Evolutionary conservation across 192 early-diverging fungal genomes (phyloP).

Genomic region (Diversispora epigaea): DNA sequence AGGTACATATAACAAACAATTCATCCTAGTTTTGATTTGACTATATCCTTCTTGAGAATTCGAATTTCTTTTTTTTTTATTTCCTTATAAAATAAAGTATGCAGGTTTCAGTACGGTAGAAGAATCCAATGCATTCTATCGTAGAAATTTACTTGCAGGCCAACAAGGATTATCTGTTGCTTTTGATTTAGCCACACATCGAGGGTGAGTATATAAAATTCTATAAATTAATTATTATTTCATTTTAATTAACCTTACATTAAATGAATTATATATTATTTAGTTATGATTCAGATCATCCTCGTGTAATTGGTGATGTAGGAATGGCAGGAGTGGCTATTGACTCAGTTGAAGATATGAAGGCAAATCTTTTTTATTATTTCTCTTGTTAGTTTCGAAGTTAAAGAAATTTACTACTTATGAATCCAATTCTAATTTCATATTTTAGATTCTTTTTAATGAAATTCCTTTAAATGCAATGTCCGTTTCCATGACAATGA

Average conservation of each 20-base stretch:
- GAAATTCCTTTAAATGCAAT: constrained; percentile 88
- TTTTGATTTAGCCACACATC: constrained; percentile 88
- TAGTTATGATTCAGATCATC: constrained; percentile 87
- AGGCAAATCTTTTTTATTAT: constrained; percentile 35
- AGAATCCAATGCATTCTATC: constrained; percentile 86
- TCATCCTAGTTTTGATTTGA: not conserved
- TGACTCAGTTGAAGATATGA: constrained; percentile 91
- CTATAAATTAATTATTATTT: not conserved
- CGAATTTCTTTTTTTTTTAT: not conserved
- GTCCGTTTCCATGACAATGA: constrained; percentile 95
- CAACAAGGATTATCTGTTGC: constrained; percentile 87
- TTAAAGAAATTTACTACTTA: not conserved
- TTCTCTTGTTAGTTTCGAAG: not conserved
- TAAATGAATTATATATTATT: not conserved
- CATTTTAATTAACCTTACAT: not conserved
- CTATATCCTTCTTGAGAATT: not conserved
- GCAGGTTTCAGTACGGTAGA: constrained; percentile 93
- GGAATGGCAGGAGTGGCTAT: constrained; percentile 95
- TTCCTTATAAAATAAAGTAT: constrained; percentile 61
- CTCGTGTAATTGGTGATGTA: constrained; percentile 85
- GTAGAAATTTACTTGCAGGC: constrained; percentile 82
- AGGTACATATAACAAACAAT: constrained; percentile 43
- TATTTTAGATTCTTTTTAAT: constrained; percentile 70
- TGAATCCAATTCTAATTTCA: not conserved
- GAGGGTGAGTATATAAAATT: constrained; percentile 55